A percentile compares a stretch with the other conserved stretches of the same genome.
phyloP scores from a whole-genome alignment of 257 asterid species.

The Thymus mandschuricus region DNA sequence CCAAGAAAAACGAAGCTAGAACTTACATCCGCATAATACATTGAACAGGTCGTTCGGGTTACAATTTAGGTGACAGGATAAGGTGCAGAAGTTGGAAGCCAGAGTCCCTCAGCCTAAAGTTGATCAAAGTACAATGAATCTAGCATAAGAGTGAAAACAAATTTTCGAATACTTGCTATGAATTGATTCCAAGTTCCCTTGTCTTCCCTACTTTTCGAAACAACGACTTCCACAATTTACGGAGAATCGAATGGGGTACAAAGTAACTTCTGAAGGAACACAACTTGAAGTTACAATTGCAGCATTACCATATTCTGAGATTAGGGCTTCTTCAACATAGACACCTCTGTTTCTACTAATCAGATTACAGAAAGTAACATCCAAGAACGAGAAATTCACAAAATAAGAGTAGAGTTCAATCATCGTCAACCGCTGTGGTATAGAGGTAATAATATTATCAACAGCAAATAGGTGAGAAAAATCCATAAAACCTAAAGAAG shows the following conservation, averaged over 20 bases:
- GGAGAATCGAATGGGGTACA: neutral
- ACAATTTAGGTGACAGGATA: neutral
- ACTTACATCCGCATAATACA: neutral
- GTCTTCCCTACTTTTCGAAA: neutral
- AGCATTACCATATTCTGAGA: neutral
- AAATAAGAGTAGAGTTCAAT: neutral
- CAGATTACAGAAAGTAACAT: neutral
- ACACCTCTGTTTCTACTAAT: neutral
- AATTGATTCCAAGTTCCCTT: neutral
- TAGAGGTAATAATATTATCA: neutral
- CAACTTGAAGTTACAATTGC: neutral
- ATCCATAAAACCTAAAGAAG: neutral
- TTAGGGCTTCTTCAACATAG: conserved; percentile 7
- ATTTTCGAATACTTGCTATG: neutral
- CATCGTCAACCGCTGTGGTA: neutral
- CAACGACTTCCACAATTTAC: neutral
- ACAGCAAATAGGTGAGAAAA: neutral
- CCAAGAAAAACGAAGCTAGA: neutral
- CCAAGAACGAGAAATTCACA: neutral
- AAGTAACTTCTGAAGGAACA: neutral
- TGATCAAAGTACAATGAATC: neutral
- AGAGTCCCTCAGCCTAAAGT: neutral
- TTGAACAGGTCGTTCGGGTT: neutral
- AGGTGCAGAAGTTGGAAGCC: neutral
- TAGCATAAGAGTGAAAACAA: neutral